Conservation (phyloP, 371 early-diverging fungal genomes). For the Gilbertella persicaria region DNA sequence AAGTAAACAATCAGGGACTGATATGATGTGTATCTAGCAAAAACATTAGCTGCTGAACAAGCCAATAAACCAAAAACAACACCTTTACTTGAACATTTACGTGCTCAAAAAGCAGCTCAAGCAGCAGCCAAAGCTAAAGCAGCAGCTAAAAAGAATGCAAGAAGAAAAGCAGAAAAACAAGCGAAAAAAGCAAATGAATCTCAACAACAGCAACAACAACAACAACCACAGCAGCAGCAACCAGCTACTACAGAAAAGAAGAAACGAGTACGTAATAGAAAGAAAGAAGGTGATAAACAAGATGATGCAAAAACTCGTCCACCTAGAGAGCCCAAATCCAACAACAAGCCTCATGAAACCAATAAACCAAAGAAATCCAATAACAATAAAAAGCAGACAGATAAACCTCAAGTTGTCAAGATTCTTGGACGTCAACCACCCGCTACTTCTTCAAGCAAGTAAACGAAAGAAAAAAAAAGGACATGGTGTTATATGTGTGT, state of each 20-base stretch:
- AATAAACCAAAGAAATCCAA: constrained; percentile 11
- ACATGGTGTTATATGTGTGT: background rate
- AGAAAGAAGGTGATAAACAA: constrained; percentile 17
- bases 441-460: background rate
- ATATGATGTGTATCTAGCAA: constrained; percentile 32
- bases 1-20: no score
- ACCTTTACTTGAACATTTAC: constrained; percentile 76
- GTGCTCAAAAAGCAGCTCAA: constrained; percentile 74
- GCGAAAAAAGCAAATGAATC: constrained; percentile 4
- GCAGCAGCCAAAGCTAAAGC: constrained; percentile 54
- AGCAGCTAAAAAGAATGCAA: constrained; percentile 42
- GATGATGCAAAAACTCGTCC: background rate
- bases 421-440: constrained; percentile 33
- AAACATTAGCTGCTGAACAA: constrained; percentile 48
- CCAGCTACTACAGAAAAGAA: constrained; percentile 12
- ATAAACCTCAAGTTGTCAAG: constrained; percentile 25
- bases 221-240: constrained; percentile 1
- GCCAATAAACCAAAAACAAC: constrained; percentile 63
- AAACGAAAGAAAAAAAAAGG: background rate
- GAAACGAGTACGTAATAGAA: constrained; percentile 18
- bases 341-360: constrained; percentile 10
- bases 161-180: constrained; percentile 37
- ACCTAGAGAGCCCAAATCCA: constrained; percentile 8
- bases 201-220: background rate
- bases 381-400: constrained; percentile 3